Evolutionary conservation across 306 rosid genomes (phyloP).

Genomic region (Gleditsia sinensis): DNA sequence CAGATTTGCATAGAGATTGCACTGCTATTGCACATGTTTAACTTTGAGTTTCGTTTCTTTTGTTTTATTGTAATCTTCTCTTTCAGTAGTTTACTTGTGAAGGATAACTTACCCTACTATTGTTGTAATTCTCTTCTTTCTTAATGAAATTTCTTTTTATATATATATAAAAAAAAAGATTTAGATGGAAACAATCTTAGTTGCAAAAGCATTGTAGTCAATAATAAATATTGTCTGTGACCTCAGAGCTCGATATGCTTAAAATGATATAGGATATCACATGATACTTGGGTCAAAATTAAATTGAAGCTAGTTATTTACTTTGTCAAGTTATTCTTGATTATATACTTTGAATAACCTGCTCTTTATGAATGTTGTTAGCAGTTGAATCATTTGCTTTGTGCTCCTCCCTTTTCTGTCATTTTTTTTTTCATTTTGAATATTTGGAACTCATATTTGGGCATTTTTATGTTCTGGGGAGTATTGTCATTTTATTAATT

Average conservation of each 20-base stretch:
- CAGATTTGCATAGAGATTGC: no score
- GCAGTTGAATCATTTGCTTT: not conserved
- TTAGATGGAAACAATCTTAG: no score
- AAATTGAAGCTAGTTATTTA: not conserved
- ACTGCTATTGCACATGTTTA: no score
- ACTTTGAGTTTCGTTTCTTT: no score
- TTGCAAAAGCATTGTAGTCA: conserved; percentile 1
- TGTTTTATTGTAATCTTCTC: no score
- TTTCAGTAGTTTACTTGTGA: no score
- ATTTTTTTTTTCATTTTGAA: not conserved
- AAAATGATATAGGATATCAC: not conserved
- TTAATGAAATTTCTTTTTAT: no score
- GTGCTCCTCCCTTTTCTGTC: not conserved
- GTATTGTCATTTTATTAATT: not conserved
- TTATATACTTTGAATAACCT: not conserved
- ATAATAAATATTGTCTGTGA: not conserved
- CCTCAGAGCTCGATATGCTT: not conserved
- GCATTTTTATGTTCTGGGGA: not conserved
- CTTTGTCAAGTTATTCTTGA: not conserved
- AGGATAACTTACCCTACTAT: no score
- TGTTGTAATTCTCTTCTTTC: no score
- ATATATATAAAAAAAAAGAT: no score
- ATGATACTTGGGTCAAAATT: not conserved
- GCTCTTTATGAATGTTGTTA: not conserved
- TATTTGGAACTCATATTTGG: not conserved